phyloP scores from a whole-genome alignment of 2,329 filamentous ascomycete genomes.

The Fusarium zealandicum region DNA sequence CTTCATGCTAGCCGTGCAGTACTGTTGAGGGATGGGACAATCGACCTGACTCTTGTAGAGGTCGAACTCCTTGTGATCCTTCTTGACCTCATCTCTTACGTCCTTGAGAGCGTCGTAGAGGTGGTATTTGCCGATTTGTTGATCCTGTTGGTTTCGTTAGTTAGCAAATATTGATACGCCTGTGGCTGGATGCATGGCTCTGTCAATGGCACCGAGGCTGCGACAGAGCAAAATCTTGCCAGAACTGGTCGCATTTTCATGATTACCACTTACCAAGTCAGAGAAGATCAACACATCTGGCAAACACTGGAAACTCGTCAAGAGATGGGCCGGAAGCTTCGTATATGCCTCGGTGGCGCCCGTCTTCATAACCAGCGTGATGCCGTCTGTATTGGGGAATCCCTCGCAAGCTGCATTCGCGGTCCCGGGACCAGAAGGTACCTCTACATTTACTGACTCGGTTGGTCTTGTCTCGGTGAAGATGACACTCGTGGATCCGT shows the following conservation, averaged over 20 bases:
- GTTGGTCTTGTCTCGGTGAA: conserved; percentile 9
- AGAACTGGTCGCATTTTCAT: not conserved
- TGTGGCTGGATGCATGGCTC: conserved; percentile 13
- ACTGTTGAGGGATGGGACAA: conserved; percentile 56
- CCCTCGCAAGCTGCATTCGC: conserved; percentile 45
- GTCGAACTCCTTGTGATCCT: conserved; percentile 53
- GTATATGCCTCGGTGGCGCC: conserved; percentile 63
- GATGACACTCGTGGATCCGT: conserved; percentile 3
- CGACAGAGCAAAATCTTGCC: not conserved
- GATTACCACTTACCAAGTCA: conserved; percentile 52
- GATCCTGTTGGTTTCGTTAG: conserved; percentile 47
- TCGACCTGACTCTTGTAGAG: conserved; percentile 55
- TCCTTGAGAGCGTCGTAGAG: conserved; percentile 52
- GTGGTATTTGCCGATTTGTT: conserved; percentile 56
- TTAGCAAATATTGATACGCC: not conserved
- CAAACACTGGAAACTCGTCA: conserved; percentile 62
- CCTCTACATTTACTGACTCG: conserved; percentile 14
- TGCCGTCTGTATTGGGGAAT: conserved; percentile 53
- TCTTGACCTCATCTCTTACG: conserved; percentile 46
- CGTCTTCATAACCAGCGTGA: conserved; percentile 65
- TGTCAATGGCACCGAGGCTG: not conserved
- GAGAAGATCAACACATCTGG: conserved; percentile 64
- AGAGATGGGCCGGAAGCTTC: conserved; percentile 62
- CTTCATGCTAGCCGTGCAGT: conserved; percentile 47
- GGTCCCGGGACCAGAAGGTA: conserved; percentile 21